Evolutionary conservation across 2,329 filamentous ascomycete genomes (phyloP), one percentile per base, ranked within the genome.

Genomic region (Claviceps africana): DNA sequence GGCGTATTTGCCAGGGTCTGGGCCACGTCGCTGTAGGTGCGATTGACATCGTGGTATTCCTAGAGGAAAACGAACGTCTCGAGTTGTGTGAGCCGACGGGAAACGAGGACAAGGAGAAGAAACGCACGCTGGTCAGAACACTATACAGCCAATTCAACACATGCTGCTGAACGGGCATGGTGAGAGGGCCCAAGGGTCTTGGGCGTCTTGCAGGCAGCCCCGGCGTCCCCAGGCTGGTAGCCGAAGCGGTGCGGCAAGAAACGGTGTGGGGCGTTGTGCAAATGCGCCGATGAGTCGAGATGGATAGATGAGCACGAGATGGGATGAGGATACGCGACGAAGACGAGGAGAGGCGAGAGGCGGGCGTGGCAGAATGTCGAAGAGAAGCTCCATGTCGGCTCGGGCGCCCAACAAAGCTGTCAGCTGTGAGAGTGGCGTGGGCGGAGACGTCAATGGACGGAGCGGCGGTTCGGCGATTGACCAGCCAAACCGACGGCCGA

Each of bases 91-190:
- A 19, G 30, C 45, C 46, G 25, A 48, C 37, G 17, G 55, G 37
- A 28, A 54, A 37, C 8, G 17, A 19, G 19, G 9, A 13, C n/a
- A 1, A 48, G 15, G 8, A 7, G 48, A 22, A 45, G 21, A 19
- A 28, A 60, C 73, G 48, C 71, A 88, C 86, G 61, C 82, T 87
- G 43, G 85, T 87, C 54, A 97, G 72, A 52, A 95, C 84, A 70
- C 87, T 93, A 71, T 95, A 95, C 6, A 97, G 82, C 91, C 91
- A 97, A 71, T 89, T 90, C 63, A 97, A 76, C 55, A 94, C 85
- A 71, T 89, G 86, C 69, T 95, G 89, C 62, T 88, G 85, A 65
- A 95, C 86, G 61, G 83, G 81, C 76, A 81, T 81, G 54, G 63
- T 72, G 63, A 31, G n/a, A 15, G 45, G 11, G 13, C 46, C 48